A percentile compares a stretch with the other conserved stretches of the same genome.
Conservation (phyloP, 331 rosid species). For the Malus hybrid region DNA sequence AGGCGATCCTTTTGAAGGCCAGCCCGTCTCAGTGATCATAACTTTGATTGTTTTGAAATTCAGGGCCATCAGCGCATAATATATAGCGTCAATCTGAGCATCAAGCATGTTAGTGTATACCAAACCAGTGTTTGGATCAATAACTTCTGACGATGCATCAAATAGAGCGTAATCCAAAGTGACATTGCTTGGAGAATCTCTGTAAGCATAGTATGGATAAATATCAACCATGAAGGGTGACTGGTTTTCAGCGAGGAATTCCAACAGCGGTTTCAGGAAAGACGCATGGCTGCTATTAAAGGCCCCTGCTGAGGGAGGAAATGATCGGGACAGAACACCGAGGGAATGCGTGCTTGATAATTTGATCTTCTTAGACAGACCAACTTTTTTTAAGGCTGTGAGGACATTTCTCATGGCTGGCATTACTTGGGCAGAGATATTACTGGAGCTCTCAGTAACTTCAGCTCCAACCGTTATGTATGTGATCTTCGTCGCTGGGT, state of each 20-base stretch:
- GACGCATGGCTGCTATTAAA: slow-evolving; percentile 76
- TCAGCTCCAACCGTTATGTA: slow-evolving; percentile 91
- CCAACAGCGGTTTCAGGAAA: slow-evolving; percentile 85
- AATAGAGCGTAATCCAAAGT: slow-evolving; percentile 79
- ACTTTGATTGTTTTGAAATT: slow-evolving; percentile 79
- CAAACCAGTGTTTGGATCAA: slow-evolving; percentile 95
- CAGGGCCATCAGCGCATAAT: slow-evolving; percentile 76
- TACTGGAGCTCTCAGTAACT: slow-evolving; percentile 65
- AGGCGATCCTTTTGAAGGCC: slow-evolving; percentile 97
- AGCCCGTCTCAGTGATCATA: slow-evolving; percentile 94
- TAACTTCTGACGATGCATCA: slow-evolving; percentile 78
- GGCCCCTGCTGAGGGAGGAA: slow-evolving; percentile 97
- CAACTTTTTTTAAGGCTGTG: slow-evolving; percentile 68
- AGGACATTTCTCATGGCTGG: slow-evolving; percentile 94
- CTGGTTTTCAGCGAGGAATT: slow-evolving; percentile 87
- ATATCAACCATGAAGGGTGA: slow-evolving; percentile 96
- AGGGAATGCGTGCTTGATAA: slow-evolving; percentile 92
- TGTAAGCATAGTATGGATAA: slow-evolving; percentile 92
- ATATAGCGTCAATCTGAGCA: slow-evolving; percentile 92
- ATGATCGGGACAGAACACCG: slow-evolving; percentile 85
- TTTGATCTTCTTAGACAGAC: slow-evolving; percentile 69
- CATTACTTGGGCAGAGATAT: slow-evolving; percentile 63
- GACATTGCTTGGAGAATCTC: slow-evolving; percentile 74
- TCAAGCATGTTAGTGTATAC: slow-evolving; percentile 89
- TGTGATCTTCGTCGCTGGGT: slow-evolving; percentile 82